Conservation (phyloP, 148 eudicot species). For the Amaranthus hypochondriacus region DNA sequence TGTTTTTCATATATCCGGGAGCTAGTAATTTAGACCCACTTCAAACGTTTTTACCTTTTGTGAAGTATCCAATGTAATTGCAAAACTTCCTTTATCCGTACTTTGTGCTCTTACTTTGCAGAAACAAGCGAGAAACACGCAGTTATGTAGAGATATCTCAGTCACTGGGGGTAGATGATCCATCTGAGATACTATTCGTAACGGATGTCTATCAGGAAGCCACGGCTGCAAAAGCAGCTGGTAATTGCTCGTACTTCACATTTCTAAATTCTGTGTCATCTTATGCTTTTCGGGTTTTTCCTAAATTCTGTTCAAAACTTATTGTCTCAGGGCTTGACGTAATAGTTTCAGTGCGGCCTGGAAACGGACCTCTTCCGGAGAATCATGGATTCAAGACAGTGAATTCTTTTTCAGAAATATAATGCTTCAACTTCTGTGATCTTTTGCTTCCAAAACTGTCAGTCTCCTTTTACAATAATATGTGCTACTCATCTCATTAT, state of each 20-base stretch:
- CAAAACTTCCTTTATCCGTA: background rate
- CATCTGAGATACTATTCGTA: conserved; percentile 68
- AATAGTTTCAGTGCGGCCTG: conserved; percentile 74
- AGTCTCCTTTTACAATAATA: background rate
- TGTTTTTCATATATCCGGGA: too few species aligned
- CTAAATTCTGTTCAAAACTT: background rate
- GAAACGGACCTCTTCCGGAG: conserved; percentile 81
- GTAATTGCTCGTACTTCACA: conserved; percentile 32
- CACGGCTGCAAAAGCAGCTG: conserved; percentile 85
- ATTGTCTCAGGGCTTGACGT: conserved; percentile 67
- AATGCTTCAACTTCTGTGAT: conserved; percentile 24
- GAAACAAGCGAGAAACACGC: conserved; percentile 79
- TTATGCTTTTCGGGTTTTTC: background rate
- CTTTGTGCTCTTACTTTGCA: conserved; percentile 20
- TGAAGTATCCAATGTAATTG: too few species aligned
- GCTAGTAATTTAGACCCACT: too few species aligned
- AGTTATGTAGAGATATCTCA: conserved; percentile 69
- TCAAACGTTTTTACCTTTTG: too few species aligned
- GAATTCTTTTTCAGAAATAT: conserved; percentile 68
- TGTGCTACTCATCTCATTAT: background rate
- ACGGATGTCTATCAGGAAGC: conserved; percentile 93
- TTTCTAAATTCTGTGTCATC: background rate
- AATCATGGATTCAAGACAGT: conserved; percentile 77
- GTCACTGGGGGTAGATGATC: conserved; percentile 73
- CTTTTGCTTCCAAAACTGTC: background rate